A percentile compares a stretch with the other conserved stretches of the same genome.
Evolutionary conservation across 495 filamentous ascomycete genomes (phyloP).

Genomic region (Choiromyces venosus): DNA sequence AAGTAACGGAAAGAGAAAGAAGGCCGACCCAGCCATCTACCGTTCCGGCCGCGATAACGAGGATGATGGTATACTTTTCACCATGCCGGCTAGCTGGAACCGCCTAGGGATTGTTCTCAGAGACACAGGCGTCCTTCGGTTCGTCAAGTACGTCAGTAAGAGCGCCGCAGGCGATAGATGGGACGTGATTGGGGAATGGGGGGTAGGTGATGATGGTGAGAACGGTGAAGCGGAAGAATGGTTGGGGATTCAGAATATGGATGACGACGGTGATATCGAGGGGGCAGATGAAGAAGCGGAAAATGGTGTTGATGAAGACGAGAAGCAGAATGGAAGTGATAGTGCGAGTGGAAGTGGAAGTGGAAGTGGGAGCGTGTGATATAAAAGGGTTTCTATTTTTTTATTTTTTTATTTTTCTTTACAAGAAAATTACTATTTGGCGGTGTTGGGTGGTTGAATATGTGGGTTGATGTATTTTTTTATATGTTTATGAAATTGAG

Average conservation of each 20-base stretch:
- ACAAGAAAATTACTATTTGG: neutral
- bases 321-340: constrained; percentile 32
- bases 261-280: constrained; percentile 43
- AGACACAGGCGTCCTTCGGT: constrained; percentile 77
- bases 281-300: constrained; percentile 35
- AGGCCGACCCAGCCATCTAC: constrained; percentile 81
- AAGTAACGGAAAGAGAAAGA: constrained; percentile 48
- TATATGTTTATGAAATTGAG: neutral
- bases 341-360: neutral
- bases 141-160: constrained; percentile 91
- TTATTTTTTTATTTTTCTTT: no score
- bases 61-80: constrained; percentile 88
- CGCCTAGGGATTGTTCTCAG: constrained; percentile 80
- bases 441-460: neutral
- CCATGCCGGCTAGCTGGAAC: constrained; percentile 83
- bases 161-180: constrained; percentile 82
- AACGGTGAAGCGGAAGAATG: constrained; percentile 31
- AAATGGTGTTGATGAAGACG: constrained; percentile 46
- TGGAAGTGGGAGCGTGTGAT: neutral
- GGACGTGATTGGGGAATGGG: constrained; percentile 73
- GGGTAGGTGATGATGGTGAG: constrained; percentile 48
- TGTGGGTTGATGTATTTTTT: neutral
- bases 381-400: neutral
- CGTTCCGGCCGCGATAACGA: constrained; percentile 63
- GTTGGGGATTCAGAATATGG: constrained; percentile 39